A percentile compares a stretch with the other conserved stretches of the same genome.
Conservation (phyloP, 2,329 filamentous ascomycete species). For the Botrytis deweyae region DNA sequence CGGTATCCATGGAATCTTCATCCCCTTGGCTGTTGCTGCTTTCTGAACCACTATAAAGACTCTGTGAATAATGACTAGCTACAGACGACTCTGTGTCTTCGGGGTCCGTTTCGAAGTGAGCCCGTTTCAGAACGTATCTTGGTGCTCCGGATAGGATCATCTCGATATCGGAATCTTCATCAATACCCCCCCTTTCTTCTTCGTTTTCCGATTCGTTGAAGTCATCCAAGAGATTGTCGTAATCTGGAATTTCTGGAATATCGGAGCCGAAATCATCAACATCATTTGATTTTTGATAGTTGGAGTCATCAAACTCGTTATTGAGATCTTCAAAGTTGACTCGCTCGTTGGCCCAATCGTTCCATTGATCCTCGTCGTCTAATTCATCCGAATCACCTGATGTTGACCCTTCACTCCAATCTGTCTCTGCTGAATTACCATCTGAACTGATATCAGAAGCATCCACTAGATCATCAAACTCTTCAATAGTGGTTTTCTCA, state of each 20-base stretch:
- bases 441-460: constrained; percentile 9
- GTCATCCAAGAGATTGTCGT: background rate
- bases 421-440: constrained; percentile 4
- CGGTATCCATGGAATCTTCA: background rate
- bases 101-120: background rate
- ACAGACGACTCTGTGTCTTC: background rate
- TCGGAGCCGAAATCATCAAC: background rate
- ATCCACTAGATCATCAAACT: constrained; percentile 1
- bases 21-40: background rate
- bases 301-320: background rate
- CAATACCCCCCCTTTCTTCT: background rate
- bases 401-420: constrained; percentile 15
- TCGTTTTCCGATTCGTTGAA: background rate
- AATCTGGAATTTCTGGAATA: background rate
- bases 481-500: background rate
- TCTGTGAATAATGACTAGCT: constrained; percentile 14
- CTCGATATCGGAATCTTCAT: background rate
- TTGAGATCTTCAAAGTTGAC: constrained; percentile 7
- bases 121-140: background rate
- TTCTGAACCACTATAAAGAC: constrained; percentile 8
- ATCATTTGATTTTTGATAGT: background rate
- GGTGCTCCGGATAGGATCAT: background rate
- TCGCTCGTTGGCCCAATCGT: constrained; percentile 11
- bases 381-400: background rate
- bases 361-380: constrained; percentile 16